Percentiles rank a stretch among this genome's conserved stretches.
Conservation (phyloP, 768 basidiomycete species). For the Calocybe gangraenosa region DNA sequence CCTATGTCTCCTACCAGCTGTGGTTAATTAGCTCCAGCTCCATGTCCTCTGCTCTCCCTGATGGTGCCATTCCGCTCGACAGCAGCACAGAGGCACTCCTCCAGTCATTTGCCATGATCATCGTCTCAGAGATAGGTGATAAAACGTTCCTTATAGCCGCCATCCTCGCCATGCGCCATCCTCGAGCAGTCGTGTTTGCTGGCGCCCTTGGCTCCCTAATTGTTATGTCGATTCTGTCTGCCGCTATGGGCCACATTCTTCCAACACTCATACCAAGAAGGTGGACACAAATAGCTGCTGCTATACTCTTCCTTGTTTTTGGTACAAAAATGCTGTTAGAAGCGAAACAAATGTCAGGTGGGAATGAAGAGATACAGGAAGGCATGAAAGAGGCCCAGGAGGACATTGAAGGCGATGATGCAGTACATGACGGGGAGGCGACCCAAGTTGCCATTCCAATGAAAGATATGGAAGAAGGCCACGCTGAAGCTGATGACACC, state of each 20-base stretch:
- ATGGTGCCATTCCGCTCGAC: no score
- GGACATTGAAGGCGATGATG: constrained; percentile 85
- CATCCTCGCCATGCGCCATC: constrained; percentile 90
- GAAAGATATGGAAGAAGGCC: constrained; percentile 73
- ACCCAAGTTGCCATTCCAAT: constrained; percentile 50
- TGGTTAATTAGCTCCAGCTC: no score
- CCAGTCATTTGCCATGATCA: constrained; percentile 87
- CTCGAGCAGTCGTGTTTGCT: constrained; percentile 77
- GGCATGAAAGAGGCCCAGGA: constrained; percentile 97
- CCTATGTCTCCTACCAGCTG: no score
- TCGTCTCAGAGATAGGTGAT: constrained; percentile 92
- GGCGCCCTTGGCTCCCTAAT: constrained; percentile 87
- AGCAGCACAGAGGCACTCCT: constrained; percentile 44
- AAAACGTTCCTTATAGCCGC: constrained; percentile 88
- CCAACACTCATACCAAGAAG: constrained; percentile 74
- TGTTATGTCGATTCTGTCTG: constrained; percentile 92
- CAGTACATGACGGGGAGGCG: constrained; percentile 40
- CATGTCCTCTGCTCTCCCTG: no score
- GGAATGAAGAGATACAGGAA: constrained; percentile 80
- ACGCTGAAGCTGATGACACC: constrained; percentile 8
- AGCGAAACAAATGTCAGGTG: constrained; percentile 72
- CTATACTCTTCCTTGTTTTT: constrained; percentile 84
- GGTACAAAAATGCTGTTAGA: constrained; percentile 89
- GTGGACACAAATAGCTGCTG: constrained; percentile 72
- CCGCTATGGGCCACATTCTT: constrained; percentile 88